A percentile compares a stretch with the other conserved stretches of the same genome.
Conservation (phyloP, 495 filamentous ascomycete genomes). For the Aspergillus sclerotiicarbonarius region DNA sequence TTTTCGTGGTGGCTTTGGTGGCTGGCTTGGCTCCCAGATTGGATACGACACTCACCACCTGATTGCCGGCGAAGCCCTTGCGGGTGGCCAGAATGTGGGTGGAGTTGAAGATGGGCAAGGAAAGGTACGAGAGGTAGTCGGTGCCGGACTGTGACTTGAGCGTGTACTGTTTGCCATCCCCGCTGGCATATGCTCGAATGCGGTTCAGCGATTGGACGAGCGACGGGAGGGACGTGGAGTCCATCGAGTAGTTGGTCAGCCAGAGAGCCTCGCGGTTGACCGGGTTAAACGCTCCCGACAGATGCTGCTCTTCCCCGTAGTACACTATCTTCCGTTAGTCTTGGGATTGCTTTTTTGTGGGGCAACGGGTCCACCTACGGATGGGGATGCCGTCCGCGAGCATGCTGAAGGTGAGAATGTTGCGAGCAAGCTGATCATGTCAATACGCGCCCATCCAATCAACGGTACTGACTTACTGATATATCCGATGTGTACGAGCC, state of each 20-base stretch:
- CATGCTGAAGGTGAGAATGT: slow-evolving; percentile 1
- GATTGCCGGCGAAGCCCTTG: slow-evolving; percentile 2
- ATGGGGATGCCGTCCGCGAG: slow-evolving; percentile 3
- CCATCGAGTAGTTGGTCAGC: slow-evolving; percentile 4
- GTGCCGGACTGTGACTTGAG: background rate
- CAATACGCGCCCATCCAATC: too few species aligned
- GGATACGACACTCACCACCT: slow-evolving; percentile 7
- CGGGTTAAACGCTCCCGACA: background rate
- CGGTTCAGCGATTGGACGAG: slow-evolving; percentile 6
- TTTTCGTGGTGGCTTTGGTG: slow-evolving; percentile 4
- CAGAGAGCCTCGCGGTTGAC: slow-evolving; percentile 1
- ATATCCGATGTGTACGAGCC: slow-evolving; percentile 6
- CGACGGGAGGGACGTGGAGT: background rate
- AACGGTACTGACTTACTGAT: background rate
- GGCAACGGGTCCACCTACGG: background rate
- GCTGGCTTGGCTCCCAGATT: slow-evolving; percentile 6
- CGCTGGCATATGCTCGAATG: slow-evolving; percentile 1
- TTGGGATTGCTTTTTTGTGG: background rate
- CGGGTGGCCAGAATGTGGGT: slow-evolving; percentile 4
- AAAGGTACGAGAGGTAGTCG: slow-evolving; percentile 4
- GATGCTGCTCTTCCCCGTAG: slow-evolving; percentile 1
- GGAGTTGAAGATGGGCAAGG: background rate
- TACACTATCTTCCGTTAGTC: background rate
- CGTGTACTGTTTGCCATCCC: slow-evolving; percentile 1
- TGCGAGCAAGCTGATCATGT: background rate